Base-by-base conservation (phyloP, 257 asterid species). In the Forsythia viridissima region DNA sequence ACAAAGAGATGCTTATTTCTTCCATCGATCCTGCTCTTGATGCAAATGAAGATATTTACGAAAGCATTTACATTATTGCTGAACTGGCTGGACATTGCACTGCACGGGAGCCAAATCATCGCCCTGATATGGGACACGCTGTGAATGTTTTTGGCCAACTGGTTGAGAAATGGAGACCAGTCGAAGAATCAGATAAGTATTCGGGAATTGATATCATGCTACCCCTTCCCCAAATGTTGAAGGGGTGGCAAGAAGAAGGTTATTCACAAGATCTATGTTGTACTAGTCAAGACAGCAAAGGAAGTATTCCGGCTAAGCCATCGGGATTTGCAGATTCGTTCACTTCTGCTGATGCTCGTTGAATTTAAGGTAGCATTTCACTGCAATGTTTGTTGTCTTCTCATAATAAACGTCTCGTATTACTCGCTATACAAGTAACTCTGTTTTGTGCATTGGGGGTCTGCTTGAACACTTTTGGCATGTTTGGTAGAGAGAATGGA, bases 51-150 rank as follows among this genome's bases (percentile, higher is more conserved):
- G 76, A 77, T 8, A 77, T 46, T 4, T 40, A 41, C 3, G 74
- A 43, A 6, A 68, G 76, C 30, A 38, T 77, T 18, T 68, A 74
- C 20, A 39, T 39, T 9, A 39, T 77, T 18, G 80, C 76, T 5
- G 75, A 68, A 40, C 71, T 77, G 37, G 80, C 80, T n/a, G 80
- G 80, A 16, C 80, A 77, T 40, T 77, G 81, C 71, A 69, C 76
- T 3, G 40, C 81, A 34, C 51, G 75, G 21, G 81, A 77, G 8
- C 81, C 81, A 9, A 48, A 69, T 15, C 81, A 69, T 46, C 75
- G 81, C 39, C 76, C 76, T 18, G 81, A 77, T 16, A 77, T 77
- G 81, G 81, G 70, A 36, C 81, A 70, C 8, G 71, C 73, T 13
- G 80, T 77, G 44, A 77, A 69, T 38, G 76, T 77, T 63, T 52